Percentiles rank a stretch among this genome's conserved stretches.
Evolutionary conservation across 2,329 filamentous ascomycete species (phyloP).

Genomic region (Monosporascus sp.): DNA sequence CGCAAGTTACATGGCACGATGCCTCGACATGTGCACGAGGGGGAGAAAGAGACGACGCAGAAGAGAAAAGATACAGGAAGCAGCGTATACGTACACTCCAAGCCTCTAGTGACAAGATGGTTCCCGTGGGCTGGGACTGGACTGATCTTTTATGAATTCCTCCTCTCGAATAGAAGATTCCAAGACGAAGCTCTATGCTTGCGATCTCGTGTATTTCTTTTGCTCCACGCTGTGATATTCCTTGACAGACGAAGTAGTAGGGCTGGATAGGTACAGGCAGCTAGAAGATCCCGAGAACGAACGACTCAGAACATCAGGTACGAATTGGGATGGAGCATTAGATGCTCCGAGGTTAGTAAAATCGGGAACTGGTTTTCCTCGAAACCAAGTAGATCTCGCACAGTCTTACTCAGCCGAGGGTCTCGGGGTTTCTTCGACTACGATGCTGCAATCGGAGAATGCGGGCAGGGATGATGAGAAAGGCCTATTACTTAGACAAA

Average conservation of each 20-base stretch:
- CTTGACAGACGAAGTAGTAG: conserved; percentile 12
- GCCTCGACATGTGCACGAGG: conserved; percentile 7
- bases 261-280: conserved; percentile 17
- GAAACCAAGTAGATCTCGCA: too few relatives aligned
- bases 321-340: neutral
- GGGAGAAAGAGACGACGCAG: conserved; percentile 19
- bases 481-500: too few relatives aligned
- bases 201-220: conserved; percentile 31
- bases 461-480: too few relatives aligned
- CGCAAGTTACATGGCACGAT: conserved; percentile 19
- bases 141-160: neutral
- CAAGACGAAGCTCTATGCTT: conserved; percentile 64
- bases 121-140: conserved; percentile 1
- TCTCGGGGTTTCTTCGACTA: too few relatives aligned
- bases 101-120: conserved; percentile 15
- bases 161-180: conserved; percentile 26
- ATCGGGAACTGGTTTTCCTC: neutral
- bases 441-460: too few relatives aligned
- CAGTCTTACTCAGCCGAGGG: too few relatives aligned
- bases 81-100: conserved; percentile 53
- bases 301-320: neutral
- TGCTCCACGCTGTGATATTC: conserved; percentile 4
- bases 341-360: conserved; percentile 2
- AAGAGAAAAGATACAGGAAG: conserved; percentile 32
- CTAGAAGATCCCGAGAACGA: neutral